A percentile compares a stretch with the other conserved stretches of the same genome.
These are phyloP conservation scores for Camellia sinensis DNA, from an alignment of 148 eudicot genomes.

Conservation along the genomic window DNA sequence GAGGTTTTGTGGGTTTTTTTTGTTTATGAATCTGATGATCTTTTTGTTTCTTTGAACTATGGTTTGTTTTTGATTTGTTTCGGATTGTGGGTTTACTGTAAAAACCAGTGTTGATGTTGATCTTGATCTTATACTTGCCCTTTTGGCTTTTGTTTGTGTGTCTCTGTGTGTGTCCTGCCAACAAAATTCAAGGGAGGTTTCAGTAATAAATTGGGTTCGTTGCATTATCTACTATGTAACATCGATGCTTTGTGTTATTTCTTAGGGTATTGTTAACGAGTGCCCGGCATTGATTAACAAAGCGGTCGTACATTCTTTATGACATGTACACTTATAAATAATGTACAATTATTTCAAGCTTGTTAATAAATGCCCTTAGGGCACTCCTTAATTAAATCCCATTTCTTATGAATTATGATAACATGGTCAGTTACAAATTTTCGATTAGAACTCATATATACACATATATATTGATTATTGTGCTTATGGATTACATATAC, in stretches of 20 bases:
- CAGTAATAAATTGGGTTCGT: neutral
- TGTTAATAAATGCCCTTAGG: too few relatives aligned
- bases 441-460: too few relatives aligned
- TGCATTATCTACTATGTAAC: neutral
- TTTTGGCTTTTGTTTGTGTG: conserved; percentile 3
- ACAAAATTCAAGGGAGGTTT: neutral
- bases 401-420: too few relatives aligned
- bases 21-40: neutral
- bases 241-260: neutral
- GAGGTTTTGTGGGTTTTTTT: neutral
- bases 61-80: neutral
- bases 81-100: neutral
- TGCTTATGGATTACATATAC: neutral
- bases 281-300: too few relatives aligned
- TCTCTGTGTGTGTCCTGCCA: neutral
- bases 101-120: neutral
- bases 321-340: too few relatives aligned
- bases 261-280: too few relatives aligned
- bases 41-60: neutral
- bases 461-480: neutral
- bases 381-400: too few relatives aligned
- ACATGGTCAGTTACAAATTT: too few relatives aligned
- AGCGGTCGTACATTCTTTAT: too few relatives aligned
- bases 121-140: neutral
- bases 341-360: too few relatives aligned